A percentile compares a stretch with the other conserved stretches of the same genome.
Conservation (phyloP, 148 eudicot genomes). For the Linanthus parryae region DNA sequence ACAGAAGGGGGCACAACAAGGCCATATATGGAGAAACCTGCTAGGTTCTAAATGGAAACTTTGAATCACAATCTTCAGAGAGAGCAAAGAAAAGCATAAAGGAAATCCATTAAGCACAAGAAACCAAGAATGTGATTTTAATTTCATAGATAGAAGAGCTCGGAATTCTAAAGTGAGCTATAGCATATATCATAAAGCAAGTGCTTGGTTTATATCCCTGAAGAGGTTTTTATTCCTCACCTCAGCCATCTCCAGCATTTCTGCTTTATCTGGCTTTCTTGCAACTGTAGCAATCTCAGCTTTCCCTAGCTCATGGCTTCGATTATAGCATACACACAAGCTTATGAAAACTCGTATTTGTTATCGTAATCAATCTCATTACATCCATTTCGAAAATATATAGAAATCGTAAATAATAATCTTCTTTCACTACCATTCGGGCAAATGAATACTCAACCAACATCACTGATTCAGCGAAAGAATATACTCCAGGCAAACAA, state of each 20-base stretch:
- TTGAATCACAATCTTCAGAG: conserved; percentile 12
- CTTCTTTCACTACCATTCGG: no score
- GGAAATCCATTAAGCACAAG: conserved; percentile 56
- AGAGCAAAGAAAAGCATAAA: conserved; percentile 57
- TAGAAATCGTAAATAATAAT: no score
- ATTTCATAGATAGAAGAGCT: conserved; percentile 47
- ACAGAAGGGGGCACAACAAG: conserved; percentile 5
- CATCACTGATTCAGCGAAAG: no score
- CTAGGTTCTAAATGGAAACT: background rate
- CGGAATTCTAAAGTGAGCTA: conserved; percentile 38
- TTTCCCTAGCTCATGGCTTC: conserved; percentile 17
- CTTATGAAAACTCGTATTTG: no score
- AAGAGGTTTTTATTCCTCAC: conserved; percentile 16
- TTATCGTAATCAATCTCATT: no score
- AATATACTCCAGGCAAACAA: no score
- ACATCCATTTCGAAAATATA: no score
- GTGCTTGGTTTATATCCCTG: conserved; percentile 11
- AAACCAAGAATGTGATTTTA: conserved; percentile 32
- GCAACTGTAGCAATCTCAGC: conserved; percentile 31
- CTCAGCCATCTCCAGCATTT: conserved; percentile 9
- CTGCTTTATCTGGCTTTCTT: conserved; percentile 37
- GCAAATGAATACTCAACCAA: no score
- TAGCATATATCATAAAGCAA: conserved; percentile 28
- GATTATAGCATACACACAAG: background rate
- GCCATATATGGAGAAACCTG: conserved; percentile 6